phyloP scores from a whole-genome alignment of 768 basidiomycete species.

The Suillus ampliporus region DNA sequence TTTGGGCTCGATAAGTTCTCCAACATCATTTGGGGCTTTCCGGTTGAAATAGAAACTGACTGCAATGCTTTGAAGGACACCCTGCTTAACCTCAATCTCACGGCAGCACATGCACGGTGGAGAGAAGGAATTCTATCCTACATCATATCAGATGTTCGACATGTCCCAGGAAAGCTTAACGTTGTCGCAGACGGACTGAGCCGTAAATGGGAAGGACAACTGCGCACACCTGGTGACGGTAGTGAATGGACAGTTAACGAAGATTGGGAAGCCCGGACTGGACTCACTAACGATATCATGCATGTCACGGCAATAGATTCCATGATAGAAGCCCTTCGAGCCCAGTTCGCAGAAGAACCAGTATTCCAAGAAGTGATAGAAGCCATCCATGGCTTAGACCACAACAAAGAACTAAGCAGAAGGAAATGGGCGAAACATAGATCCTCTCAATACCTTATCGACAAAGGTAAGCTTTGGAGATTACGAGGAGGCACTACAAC shows the following conservation, averaged over 20 bases:
- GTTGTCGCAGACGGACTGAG: conserved; percentile 39
- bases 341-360: conserved; percentile 19
- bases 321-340: too few relatives aligned
- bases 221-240: conserved; percentile 28
- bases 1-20: conserved; percentile 38
- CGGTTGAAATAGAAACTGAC: conserved; percentile 36
- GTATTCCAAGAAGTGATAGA: conserved; percentile 24
- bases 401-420: conserved; percentile 16
- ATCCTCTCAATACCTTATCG: conserved; percentile 25
- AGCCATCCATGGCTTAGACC: conserved; percentile 19
- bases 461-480: conserved; percentile 29
- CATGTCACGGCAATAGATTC: not conserved
- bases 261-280: conserved; percentile 27
- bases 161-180: conserved; percentile 29
- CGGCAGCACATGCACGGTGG: conserved; percentile 33
- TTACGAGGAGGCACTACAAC: conserved; percentile 17
- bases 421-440: conserved; percentile 20
- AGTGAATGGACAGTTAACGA: too few relatives aligned
- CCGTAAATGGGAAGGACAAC: conserved; percentile 21
- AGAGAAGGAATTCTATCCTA: conserved; percentile 31
- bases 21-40: conserved; percentile 35
- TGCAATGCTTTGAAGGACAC: conserved; percentile 31
- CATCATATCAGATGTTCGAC: conserved; percentile 22
- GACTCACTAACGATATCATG: conserved; percentile 32
- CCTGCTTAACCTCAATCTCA: conserved; percentile 28